These are phyloP conservation scores for Coffea eugenioides DNA, from an alignment of 257 asterid genomes.

Conservation along the genomic window DNA sequence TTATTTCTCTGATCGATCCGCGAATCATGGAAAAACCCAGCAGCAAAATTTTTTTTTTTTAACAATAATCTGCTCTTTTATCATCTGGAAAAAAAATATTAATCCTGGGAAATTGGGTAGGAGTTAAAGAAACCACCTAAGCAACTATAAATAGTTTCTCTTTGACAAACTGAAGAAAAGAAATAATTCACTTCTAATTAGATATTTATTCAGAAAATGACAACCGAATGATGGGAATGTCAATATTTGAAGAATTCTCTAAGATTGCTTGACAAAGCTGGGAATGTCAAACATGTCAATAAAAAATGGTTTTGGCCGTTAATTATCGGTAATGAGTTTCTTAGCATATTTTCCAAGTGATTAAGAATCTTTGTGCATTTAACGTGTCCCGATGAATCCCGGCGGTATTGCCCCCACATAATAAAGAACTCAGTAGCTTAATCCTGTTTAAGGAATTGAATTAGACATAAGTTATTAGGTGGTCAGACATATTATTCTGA, in stretches of 20 bases:
- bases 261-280: slow-evolving; percentile 22
- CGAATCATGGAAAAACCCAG: slow-evolving; percentile 51
- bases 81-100: not conserved
- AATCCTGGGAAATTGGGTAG: slow-evolving; percentile 23
- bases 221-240: slow-evolving; percentile 13
- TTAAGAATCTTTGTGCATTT: slow-evolving; percentile 38
- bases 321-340: slow-evolving; percentile 41
- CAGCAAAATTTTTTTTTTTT: not conserved
- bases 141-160: not conserved
- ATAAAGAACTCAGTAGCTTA: slow-evolving; percentile 1
- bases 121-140: slow-evolving; percentile 8
- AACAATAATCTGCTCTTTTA: slow-evolving; percentile 1
- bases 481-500: no score
- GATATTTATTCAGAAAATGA: not conserved
- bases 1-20: slow-evolving; percentile 42
- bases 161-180: not conserved
- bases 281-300: slow-evolving; percentile 22
- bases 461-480: not conserved
- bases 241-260: slow-evolving; percentile 9
- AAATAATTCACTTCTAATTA: not conserved
- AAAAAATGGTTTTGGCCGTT: slow-evolving; percentile 22
- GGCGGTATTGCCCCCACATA: not conserved
- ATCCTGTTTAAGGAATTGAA: slow-evolving; percentile 7
- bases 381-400: slow-evolving; percentile 34
- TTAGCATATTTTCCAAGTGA: slow-evolving; percentile 44